Evolutionary conservation across 192 early-diverging fungal species (phyloP).

Genomic region (Coemansia sp.): DNA sequence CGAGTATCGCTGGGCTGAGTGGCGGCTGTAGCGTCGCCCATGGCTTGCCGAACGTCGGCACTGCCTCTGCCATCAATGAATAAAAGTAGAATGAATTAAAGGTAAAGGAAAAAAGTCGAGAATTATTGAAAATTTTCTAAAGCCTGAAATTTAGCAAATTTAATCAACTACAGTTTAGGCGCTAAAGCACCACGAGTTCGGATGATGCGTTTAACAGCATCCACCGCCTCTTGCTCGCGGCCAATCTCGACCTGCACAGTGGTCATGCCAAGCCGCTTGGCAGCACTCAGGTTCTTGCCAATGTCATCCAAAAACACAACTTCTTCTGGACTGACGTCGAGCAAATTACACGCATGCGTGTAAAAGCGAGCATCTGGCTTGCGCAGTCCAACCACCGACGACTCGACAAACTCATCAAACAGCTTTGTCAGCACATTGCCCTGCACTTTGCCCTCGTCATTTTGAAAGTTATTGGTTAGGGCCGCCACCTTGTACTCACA

Average conservation of each 20-base stretch:
- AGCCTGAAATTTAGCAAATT: neutral
- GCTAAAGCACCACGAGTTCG: conserved; percentile 11
- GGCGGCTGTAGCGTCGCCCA: conserved; percentile 65
- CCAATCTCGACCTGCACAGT: conserved; percentile 62
- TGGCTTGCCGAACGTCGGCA: conserved; percentile 60
- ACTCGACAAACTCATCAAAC: conserved; percentile 79
- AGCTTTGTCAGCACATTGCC: neutral
- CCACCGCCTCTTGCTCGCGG: conserved; percentile 28
- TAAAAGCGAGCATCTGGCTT: conserved; percentile 83
- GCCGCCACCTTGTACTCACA: conserved; percentile 70
- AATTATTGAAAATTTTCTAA: no score
- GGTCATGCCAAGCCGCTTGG: conserved; percentile 67
- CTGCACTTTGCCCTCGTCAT: conserved; percentile 11
- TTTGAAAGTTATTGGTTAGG: conserved; percentile 81
- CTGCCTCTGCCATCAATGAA: conserved; percentile 31
- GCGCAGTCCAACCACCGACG: conserved; percentile 69
- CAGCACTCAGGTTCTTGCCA: conserved; percentile 69
- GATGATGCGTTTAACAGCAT: conserved; percentile 25
- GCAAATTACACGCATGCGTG: conserved; percentile 65
- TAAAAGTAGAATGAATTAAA: neutral
- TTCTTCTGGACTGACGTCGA: conserved; percentile 66
- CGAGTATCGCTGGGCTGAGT: conserved; percentile 58
- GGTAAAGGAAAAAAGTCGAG: neutral
- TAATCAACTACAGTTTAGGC: conserved; percentile 16
- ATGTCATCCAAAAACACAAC: conserved; percentile 87